phyloP scores from a whole-genome alignment of 805 yeast species.

The Deakozyma indianensis region DNA sequence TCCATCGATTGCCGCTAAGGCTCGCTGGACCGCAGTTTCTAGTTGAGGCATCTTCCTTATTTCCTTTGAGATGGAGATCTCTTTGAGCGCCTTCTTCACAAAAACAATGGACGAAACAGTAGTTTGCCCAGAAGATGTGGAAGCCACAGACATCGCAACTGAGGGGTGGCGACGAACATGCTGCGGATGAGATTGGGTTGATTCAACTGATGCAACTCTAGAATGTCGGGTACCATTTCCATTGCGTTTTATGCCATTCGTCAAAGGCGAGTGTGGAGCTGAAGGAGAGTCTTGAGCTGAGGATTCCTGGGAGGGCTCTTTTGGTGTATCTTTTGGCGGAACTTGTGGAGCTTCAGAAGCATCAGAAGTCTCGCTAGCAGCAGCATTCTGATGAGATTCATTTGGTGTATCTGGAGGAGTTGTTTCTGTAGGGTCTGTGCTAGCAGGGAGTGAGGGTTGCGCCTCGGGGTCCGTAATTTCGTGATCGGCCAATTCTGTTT shows the following conservation, averaged over 20 bases:
- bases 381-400: neutral
- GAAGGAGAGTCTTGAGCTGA: neutral
- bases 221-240: too few relatives aligned
- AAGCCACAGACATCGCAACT: slow-evolving; percentile 15
- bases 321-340: neutral
- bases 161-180: slow-evolving; percentile 10
- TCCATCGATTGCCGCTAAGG: slow-evolving; percentile 16
- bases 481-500: slow-evolving; percentile 3
- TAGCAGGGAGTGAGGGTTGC: too few relatives aligned
- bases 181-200: too few relatives aligned
- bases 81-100: slow-evolving; percentile 44
- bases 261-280: neutral
- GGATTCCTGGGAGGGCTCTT: too few relatives aligned
- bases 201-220: too few relatives aligned
- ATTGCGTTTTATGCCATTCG: neutral
- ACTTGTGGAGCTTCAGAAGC: neutral
- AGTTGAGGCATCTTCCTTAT: slow-evolving; percentile 33
- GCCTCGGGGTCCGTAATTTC: too few relatives aligned
- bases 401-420: neutral
- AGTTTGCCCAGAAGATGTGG: slow-evolving; percentile 14
- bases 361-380: neutral
- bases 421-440: neutral
- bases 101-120: slow-evolving; percentile 26
- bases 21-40: slow-evolving; percentile 21
- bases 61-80: slow-evolving; percentile 45